Conservation (phyloP, 768 basidiomycete species). For the Tylopilus subfusipes region DNA sequence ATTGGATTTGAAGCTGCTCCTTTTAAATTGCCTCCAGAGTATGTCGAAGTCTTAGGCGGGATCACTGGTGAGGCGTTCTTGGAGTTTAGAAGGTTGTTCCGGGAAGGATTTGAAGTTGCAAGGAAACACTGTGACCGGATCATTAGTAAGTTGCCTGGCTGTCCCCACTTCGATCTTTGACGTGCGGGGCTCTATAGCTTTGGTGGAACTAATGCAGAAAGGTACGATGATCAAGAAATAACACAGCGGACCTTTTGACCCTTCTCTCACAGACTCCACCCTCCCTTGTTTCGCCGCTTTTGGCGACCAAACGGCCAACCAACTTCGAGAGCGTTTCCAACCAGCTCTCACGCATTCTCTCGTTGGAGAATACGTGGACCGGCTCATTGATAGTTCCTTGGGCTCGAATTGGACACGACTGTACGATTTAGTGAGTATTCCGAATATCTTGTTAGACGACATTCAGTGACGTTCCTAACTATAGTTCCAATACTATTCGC, state of each 20-base stretch:
- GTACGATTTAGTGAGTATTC: conserved; percentile 80
- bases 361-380: conserved; percentile 86
- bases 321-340: conserved; percentile 91
- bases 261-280: conserved; percentile 60
- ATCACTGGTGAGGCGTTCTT: conserved; percentile 67
- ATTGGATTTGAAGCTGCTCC: conserved; percentile 99
- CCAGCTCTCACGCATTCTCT: conserved; percentile 80
- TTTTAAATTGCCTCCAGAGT: conserved; percentile 94
- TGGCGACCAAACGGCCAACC: conserved; percentile 85
- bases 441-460: neutral
- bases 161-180: neutral
- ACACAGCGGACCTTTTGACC: conserved; percentile 2
- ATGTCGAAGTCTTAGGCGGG: conserved; percentile 94
- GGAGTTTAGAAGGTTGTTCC: conserved; percentile 86
- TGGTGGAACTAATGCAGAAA: conserved; percentile 99
- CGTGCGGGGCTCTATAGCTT: conserved; percentile 37
- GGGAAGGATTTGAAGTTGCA: conserved; percentile 89
- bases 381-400: conserved; percentile 83
- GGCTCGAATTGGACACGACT: conserved; percentile 93
- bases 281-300: conserved; percentile 88
- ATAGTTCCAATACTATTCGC: conserved; percentile 92
- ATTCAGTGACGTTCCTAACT: neutral
- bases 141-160: conserved; percentile 57
- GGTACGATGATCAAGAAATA: conserved; percentile 38
- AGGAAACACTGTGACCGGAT: conserved; percentile 96